Conservation (phyloP, 2,329 filamentous ascomycete species). For the Niveomyces coronatus region DNA sequence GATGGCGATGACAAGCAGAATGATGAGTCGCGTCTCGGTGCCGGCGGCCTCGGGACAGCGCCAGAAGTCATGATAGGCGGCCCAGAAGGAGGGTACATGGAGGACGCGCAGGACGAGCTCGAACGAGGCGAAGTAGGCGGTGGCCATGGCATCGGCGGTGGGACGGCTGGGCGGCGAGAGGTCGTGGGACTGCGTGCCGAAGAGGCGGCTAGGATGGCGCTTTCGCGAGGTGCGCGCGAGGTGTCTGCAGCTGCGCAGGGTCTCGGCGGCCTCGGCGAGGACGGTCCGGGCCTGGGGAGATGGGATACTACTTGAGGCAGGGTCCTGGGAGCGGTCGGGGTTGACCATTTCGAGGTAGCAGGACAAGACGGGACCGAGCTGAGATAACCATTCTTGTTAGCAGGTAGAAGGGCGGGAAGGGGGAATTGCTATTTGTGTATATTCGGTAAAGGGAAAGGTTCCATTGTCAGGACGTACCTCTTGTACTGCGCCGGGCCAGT, state of each 20-base stretch:
- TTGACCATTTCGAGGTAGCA: conserved; percentile 19
- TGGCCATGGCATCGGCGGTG: conserved; percentile 29
- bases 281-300: conserved; percentile 16
- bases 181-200: conserved; percentile 14
- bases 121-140: conserved; percentile 36
- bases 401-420: no score
- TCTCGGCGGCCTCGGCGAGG: conserved; percentile 17
- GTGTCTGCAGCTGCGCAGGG: conserved; percentile 24
- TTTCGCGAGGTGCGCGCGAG: conserved; percentile 22
- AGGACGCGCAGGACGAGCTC: conserved; percentile 42
- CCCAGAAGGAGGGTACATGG: conserved; percentile 41
- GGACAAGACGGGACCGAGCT: conserved; percentile 20
- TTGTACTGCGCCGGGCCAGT: conserved; percentile 20
- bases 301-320: no score
- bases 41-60: conserved; percentile 18
- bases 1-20: conserved; percentile 30
- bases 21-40: conserved; percentile 20
- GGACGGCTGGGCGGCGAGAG: conserved; percentile 19
- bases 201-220: conserved; percentile 22
- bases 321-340: conserved; percentile 12
- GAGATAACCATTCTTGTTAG: no score
- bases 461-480: conserved; percentile 17
- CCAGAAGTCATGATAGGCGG: conserved; percentile 39
- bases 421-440: neutral
- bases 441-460: neutral